Evolutionary conservation across 2,329 filamentous ascomycete species (phyloP), one percentile per base, ranked within the genome.

Genomic region (Fusarium tjaetaba): DNA sequence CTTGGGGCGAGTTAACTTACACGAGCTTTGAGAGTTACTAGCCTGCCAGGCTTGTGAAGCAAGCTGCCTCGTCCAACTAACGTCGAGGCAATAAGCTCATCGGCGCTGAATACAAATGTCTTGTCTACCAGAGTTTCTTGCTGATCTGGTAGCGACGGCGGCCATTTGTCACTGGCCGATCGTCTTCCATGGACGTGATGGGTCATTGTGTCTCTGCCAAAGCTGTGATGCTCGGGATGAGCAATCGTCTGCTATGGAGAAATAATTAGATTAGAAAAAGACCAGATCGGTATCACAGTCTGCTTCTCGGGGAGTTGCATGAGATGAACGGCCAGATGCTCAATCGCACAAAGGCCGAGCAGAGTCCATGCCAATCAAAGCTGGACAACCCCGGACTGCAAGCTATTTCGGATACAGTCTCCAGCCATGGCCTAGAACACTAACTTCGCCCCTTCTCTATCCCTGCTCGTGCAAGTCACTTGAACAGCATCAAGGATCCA

Each of bases 401-500:
- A 56, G 24, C 52, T 56, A 32, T 56, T 56, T 56, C 38, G 22
- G 26, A 56, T 56, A 20, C 38, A 43, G 26, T 0, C 3, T 32
- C 20, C 52, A 56, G 38, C 16, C 36, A 43, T 32, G 38, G 52
- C 52, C 52, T 56, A 56, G 52, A 56, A 56, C 52, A 20, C 38
- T 24, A 1, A 2, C 8, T 20, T 43, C 26, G 15, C 52, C 38
- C 36, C 26, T 42, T 7, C 11, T 24, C 22, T 3, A 56, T 15
- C 52, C 52, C 52, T 43, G 16, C 38, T 56, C 38, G 11, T 56
- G 11, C 13, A 42, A 56, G 52, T 32, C 52, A 43, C 26, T 43
- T 43, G 22, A 32, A 0, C 0, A 2, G 30, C n/a, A 43, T 24
- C 52, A 32, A 20, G 52, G 22, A 2, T 56, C 0, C 26, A 32